Evolutionary conservation across 1,284 basidiomycete species (phyloP), one percentile per base, ranked within the genome.

Genomic region (Ustilago curta): DNA sequence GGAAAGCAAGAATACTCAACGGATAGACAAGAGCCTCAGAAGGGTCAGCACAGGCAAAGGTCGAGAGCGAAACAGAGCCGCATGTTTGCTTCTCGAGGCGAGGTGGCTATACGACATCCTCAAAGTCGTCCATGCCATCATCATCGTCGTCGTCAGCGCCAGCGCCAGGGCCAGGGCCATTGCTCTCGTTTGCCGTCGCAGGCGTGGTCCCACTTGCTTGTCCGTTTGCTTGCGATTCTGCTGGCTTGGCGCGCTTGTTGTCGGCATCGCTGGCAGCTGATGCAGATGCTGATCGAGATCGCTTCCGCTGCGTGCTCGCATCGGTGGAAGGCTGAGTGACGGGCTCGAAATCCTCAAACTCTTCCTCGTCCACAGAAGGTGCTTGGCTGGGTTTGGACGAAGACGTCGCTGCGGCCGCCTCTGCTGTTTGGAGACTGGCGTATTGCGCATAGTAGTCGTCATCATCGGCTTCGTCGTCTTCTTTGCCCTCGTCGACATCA

Each of bases 381-480:
- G 67, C 60, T 16, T 59, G 62, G 23, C 48, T 58, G 3, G 76
- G 44, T 12, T 70, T 75, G 43, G 81, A 72, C 9, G 67, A 67
- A 50, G 58, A 42, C 18, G 48, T 21, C 14, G 52, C 35, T n/a
- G 72, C 77, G 8, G 78, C 72, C 14, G 66, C 59, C 43, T 70
- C 68, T 32, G 75, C 73, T 3, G 76, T 68, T 21, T 77, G 73
- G 19, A 82, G 70, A 51, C 69, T 63, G 8, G 81, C 78, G 51
- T 83, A 84, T 31, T 77, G 76, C 12, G 78, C 76, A 37, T 82
- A 84, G 73, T 84, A 84, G 56, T 84, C 82, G 44, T 78, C 78
- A 43, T 81, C 79, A 12, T 68, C 77, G 31, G 51, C 74, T 2
- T 65, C 73, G 19, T 70, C 61, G 31, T 64, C 59, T 16, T 70